Conservation (phyloP, 306 rosid genomes). For the Abrus pulchellus region DNA sequence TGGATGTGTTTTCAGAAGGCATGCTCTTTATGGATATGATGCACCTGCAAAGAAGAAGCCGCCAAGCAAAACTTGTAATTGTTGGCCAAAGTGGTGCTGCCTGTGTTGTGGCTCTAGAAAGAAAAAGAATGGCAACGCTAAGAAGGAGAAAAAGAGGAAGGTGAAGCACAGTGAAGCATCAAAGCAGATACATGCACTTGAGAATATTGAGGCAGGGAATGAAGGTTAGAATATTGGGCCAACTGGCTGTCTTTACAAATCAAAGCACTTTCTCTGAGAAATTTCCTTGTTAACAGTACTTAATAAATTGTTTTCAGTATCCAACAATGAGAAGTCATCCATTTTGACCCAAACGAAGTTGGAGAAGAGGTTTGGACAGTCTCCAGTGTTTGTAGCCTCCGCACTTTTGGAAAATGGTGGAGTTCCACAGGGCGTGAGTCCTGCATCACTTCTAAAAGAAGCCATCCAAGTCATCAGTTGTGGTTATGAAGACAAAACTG, state of each 20-base stretch:
- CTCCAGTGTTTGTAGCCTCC: conserved; percentile 86
- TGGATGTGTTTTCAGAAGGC: conserved; percentile 95
- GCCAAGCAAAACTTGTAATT: conserved; percentile 93
- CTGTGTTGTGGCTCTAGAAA: conserved; percentile 70
- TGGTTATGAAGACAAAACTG: conserved; percentile 97
- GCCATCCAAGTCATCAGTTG: conserved; percentile 97
- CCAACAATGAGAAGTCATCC: conserved; percentile 56
- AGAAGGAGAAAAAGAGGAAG: conserved; percentile 80
- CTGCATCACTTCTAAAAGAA: conserved; percentile 89
- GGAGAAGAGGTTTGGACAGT: conserved; percentile 95
- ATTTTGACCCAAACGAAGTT: conserved; percentile 69
- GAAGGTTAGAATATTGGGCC: conserved; percentile 62
- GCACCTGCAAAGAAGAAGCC: conserved; percentile 89
- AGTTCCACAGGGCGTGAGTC: conserved; percentile 66
- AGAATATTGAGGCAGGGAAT: conserved; percentile 83
- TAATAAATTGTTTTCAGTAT: conserved; percentile 58
- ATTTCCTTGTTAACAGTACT: conserved; percentile 22
- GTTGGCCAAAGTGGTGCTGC: conserved; percentile 94
- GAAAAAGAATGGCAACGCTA: conserved; percentile 69
- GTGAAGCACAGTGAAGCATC: conserved; percentile 90
- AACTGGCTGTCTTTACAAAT: conserved; percentile 25
- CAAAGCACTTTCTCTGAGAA: background rate
- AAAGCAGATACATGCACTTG: conserved; percentile 96
- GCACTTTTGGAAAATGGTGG: conserved; percentile 88
- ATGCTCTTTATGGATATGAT: conserved; percentile 88